Base-by-base conservation (phyloP, 1,284 basidiomycete species). In the Trichosporon coremiiforme region DNA sequence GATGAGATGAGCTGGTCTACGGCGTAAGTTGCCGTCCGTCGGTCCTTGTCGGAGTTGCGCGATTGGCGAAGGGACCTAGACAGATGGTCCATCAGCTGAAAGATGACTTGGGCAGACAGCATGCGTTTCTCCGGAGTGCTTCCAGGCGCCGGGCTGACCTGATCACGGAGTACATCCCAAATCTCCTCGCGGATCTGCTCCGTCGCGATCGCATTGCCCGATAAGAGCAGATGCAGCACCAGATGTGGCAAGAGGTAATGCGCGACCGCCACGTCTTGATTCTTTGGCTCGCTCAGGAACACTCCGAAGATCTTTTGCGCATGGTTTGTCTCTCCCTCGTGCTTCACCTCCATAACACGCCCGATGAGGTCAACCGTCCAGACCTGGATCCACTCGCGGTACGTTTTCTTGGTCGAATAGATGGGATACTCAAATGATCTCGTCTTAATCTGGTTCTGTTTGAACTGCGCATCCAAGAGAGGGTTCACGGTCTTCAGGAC, bases 311-410 rank as follows among this genome's bases (percentile, higher is more conserved):
- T 89, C 25, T 84, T 84, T 38, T 78, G 75, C 57, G 78, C 79
- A 36, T 79, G 75, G 2, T 80, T 77, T 0, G 66, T 20, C 2
- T 67, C 68, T 3, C 45, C 66, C 50, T 57, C 57, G 2, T 41
- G 36, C 22, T 69, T 55, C 45, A 75, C 67, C 2, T 74, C 71
- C 62, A 79, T 75, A 8, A 81, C 77, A 87, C 78, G 87, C 85
- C 88, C 86, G 69, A 98, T 93, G n/a, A 99, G 88, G 78, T 93
- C 88, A 12, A 88, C 87, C 0, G 92, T 90, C 95, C 96, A 99
- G 0, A 88, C 82, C 75, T 97, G 94, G 25, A 99, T 87, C 97
- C 97, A 99, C 81, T 99, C 95, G 64, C 95, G 89, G 82, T 97
- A 99, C 0, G 93, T 94, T 4, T 87, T 82, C 67, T 90, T 87